phyloP scores from a whole-genome alignment of 768 basidiomycete genomes.

The Crassisporium funariophilum region DNA sequence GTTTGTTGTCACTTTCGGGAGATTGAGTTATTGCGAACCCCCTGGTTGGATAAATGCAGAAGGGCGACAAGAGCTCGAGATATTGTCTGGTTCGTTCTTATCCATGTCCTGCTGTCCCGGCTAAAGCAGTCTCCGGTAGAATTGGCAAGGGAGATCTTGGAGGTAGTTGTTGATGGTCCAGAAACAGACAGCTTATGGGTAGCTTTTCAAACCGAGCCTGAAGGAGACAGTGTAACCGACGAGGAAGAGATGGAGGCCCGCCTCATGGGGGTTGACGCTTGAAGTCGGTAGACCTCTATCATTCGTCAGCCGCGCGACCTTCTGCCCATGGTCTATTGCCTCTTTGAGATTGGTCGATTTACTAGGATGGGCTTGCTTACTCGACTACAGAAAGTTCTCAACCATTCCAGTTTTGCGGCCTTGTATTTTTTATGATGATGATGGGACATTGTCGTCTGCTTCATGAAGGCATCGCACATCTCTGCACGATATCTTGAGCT shows the following conservation, averaged over 20 bases:
- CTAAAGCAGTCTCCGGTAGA: constrained; percentile 37
- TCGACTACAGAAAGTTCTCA: constrained; percentile 57
- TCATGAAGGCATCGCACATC: constrained; percentile 50
- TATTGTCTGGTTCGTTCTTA: constrained; percentile 46
- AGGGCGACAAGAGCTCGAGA: constrained; percentile 42
- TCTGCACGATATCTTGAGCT: constrained; percentile 52
- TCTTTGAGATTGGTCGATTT: not conserved
- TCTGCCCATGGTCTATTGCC: constrained; percentile 21
- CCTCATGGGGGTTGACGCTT: constrained; percentile 33
- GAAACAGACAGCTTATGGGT: constrained; percentile 68
- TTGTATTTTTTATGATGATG: constrained; percentile 26
- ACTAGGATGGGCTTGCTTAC: constrained; percentile 30
- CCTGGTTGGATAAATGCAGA: constrained; percentile 58
- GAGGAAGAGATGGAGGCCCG: constrained; percentile 63
- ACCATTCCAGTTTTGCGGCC: constrained; percentile 52
- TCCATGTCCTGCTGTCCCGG: constrained; percentile 2
- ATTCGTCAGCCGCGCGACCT: constrained; percentile 13
- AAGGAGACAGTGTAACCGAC: constrained; percentile 46
- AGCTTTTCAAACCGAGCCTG: constrained; percentile 53
- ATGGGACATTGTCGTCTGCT: constrained; percentile 38
- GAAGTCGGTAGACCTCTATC: not conserved
- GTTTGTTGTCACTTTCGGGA: constrained; percentile 77
- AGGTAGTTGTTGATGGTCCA: constrained; percentile 71
- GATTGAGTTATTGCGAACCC: constrained; percentile 69
- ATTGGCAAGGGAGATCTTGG: constrained; percentile 60